phyloP scores from a whole-genome alignment of 345 rosid species.

The Tarenaya hassleriana region DNA sequence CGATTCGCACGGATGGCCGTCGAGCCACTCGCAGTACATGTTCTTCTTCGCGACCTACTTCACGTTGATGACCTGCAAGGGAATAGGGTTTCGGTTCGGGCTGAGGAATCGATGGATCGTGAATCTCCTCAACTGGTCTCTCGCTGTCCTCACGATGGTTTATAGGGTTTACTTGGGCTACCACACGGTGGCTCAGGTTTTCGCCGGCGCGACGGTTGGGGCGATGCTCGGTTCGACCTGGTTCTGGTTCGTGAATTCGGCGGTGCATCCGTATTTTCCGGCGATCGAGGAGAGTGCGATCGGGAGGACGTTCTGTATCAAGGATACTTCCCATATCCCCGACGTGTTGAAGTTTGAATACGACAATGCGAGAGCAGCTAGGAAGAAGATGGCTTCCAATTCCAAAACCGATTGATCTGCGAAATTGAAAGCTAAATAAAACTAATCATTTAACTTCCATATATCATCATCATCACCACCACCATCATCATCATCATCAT shows the following conservation, averaged over 20 bases:
- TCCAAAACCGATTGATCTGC: constrained; percentile 45
- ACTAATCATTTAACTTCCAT: no score
- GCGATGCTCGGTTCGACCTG: constrained; percentile 52
- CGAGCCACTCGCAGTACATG: constrained; percentile 89
- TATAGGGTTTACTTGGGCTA: constrained; percentile 95
- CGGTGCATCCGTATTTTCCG: constrained; percentile 46
- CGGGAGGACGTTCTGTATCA: constrained; percentile 69
- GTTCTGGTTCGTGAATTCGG: constrained; percentile 77
- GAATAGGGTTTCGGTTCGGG: constrained; percentile 53
- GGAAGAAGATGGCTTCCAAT: constrained; percentile 42
- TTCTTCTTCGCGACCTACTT: constrained; percentile 75
- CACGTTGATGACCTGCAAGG: constrained; percentile 47
- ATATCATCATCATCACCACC: no score
- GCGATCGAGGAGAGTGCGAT: constrained; percentile 67
- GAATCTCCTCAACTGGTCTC: constrained; percentile 47
- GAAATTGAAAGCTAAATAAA: no score
- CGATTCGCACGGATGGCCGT: constrained; percentile 99
- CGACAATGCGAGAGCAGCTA: constrained; percentile 81
- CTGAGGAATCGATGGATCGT: constrained; percentile 40
- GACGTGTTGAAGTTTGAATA: constrained; percentile 89
- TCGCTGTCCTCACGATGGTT: constrained; percentile 69
- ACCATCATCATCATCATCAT: no score
- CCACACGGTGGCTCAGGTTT: constrained; percentile 79
- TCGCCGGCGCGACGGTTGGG: constrained; percentile 73
- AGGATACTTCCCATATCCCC: constrained; percentile 90